Conservation (phyloP, 495 filamentous ascomycete species). For the Talaromyces wortmannii region DNA sequence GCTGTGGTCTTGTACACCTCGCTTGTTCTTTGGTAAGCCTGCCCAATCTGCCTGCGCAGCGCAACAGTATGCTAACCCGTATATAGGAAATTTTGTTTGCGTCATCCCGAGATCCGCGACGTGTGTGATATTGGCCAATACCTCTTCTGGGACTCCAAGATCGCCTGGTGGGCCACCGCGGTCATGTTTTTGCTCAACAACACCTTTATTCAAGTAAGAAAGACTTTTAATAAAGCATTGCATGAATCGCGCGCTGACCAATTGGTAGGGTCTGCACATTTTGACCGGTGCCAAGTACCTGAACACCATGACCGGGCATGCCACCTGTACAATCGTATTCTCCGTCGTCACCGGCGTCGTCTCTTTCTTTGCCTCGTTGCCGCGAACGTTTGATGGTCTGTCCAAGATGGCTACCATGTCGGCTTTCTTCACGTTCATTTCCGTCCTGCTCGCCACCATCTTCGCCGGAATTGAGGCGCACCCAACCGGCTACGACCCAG, state of each 20-base stretch:
- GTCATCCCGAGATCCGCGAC: constrained; percentile 81
- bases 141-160: constrained; percentile 71
- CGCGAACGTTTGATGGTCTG: constrained; percentile 73
- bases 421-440: constrained; percentile 80
- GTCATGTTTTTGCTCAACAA: constrained; percentile 90
- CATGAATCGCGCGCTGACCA: constrained; percentile 9
- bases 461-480: constrained; percentile 69
- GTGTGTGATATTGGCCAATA: constrained; percentile 89
- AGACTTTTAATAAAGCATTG: not conserved
- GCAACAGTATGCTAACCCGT: constrained; percentile 3
- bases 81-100: constrained; percentile 70
- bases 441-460: constrained; percentile 70
- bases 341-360: constrained; percentile 60
- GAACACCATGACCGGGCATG: constrained; percentile 68
- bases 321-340: constrained; percentile 67
- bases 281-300: constrained; percentile 75
- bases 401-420: constrained; percentile 67
- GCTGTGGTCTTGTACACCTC: constrained; percentile 76
- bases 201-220: constrained; percentile 69
- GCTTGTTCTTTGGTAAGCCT: constrained; percentile 62
- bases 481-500: constrained; percentile 52
- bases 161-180: constrained; percentile 78
- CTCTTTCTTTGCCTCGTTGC: constrained; percentile 69
- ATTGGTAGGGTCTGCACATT: constrained; percentile 60
- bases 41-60: constrained; percentile 1